Evolutionary conservation across 306 rosid genomes (phyloP), one percentile per base, ranked within the genome.

Genomic region (Herpetospermum pedunculosum): DNA sequence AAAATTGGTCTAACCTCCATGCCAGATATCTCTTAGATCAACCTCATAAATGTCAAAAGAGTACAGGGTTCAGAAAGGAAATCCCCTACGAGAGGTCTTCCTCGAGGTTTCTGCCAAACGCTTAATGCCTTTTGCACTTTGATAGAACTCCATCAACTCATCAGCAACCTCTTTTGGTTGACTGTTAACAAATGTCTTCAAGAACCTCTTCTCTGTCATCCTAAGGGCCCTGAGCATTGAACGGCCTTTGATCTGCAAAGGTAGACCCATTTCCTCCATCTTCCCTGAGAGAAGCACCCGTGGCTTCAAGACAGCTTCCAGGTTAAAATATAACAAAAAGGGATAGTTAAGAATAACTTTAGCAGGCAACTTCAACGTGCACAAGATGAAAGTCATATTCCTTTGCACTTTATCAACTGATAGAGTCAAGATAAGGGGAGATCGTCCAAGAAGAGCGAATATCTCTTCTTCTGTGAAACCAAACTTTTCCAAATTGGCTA

Each of bases 341-440:
- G 98, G 98, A 47, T 57, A 48, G 60, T 44, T 53, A 9, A 92
- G 79, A 72, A 90, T 81, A 18, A 58, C 72, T 48, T 78, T 82
- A 60, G 88, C 95, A 37, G 87, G 86, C 63, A 92, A 80, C 87
- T 85, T 90, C 95, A 92, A 80, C 8, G 88, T 80, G 37, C 88
- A 84, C 70, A 92, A 21, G 60, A 92, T 74, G 79, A 92, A 92
- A 46, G 89, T 85, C 96, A 92, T 88, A 74, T 87, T 87, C 91
- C 98, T 92, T 79, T 87, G 92, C 83, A 92, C 91, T 82, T 92
- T 92, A 21, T 90, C 91, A 2, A 83, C 81, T 0, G 96, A 92
- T 28, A 92, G 70, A 41, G 92, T 87, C 84, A 92, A 54, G 34
- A 81, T 13, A 76, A 77, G 52, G 21, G 96, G 96, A 47, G 83